A percentile compares a stretch with the other conserved stretches of the same genome.
phyloP scores from a whole-genome alignment of 2,329 filamentous ascomycete genomes.

The Colletotrichum sansevieriae region DNA sequence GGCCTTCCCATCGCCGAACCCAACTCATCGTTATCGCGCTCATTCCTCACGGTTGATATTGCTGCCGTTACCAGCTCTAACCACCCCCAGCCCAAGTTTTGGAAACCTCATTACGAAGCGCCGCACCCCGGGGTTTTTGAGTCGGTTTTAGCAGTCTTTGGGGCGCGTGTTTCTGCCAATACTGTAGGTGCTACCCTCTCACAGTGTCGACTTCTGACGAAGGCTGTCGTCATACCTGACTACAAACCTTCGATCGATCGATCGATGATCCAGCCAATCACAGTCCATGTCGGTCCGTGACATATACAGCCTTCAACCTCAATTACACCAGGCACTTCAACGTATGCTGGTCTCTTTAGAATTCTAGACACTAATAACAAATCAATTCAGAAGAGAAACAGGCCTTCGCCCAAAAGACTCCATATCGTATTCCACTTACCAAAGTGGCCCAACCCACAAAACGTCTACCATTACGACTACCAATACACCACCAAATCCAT shows the following conservation, averaged over 20 bases:
- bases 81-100: not conserved
- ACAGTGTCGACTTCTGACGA: conserved; percentile 13
- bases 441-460: conserved; percentile 3
- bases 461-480: conserved; percentile 15
- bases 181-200: conserved; percentile 27
- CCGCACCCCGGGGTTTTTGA: not conserved
- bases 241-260: conserved; percentile 49
- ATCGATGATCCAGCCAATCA: conserved; percentile 49
- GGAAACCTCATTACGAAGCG: not conserved
- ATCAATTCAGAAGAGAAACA: not conserved
- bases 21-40: not conserved
- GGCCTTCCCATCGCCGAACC: not conserved
- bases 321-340: not conserved
- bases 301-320: conserved; percentile 28
- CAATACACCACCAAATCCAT: conserved; percentile 5
- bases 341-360: not conserved
- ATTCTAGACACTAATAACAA: not conserved
- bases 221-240: conserved; percentile 36
- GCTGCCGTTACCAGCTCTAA: fast-evolving
- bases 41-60: not conserved
- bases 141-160: not conserved
- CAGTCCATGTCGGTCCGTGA: conserved; percentile 17
- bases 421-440: not conserved
- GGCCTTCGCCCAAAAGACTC: not conserved
- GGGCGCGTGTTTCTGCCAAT: conserved; percentile 1